Evolutionary conservation across 768 basidiomycete genomes (phyloP).

Genomic region (Lactarius tabidus): DNA sequence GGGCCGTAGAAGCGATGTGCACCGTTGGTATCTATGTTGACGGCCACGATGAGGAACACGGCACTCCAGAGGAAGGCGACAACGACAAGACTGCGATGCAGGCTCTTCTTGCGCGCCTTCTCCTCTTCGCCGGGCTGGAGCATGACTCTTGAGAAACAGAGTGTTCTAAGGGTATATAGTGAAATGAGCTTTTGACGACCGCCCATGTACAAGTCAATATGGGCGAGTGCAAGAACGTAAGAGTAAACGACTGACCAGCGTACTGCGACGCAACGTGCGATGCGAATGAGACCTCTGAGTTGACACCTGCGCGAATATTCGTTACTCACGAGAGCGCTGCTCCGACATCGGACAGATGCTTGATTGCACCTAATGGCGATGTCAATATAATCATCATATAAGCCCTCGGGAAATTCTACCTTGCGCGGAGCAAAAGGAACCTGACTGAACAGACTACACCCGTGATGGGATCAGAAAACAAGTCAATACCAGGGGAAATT

Average conservation of each 20-base stretch:
- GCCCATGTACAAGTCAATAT: neutral
- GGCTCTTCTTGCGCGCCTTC: neutral
- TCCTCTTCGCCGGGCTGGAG: neutral
- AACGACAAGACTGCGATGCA: conserved; percentile 21
- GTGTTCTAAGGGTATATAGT: conserved; percentile 37
- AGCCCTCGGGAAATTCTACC: neutral
- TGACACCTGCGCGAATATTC: neutral
- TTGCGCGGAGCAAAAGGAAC: conserved; percentile 2
- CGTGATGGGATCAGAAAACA: neutral
- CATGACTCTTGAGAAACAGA: conserved; percentile 32
- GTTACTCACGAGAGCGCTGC: neutral
- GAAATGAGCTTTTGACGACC: conserved; percentile 34
- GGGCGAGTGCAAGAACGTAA: neutral
- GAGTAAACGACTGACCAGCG: neutral
- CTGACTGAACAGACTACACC: neutral
- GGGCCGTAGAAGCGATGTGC: conserved; percentile 39
- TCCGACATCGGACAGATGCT: conserved; percentile 1
- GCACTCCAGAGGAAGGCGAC: conserved; percentile 36
- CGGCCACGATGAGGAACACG: conserved; percentile 38
- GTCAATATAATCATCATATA: neutral
- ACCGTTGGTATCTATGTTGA: conserved; percentile 33
- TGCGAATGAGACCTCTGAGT: neutral
- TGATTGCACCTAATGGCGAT: neutral
- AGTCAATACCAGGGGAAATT: neutral
- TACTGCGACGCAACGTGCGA: neutral